phyloP scores from a whole-genome alignment of 2,329 filamentous ascomycete genomes.

The Aschersonia sp. region DNA sequence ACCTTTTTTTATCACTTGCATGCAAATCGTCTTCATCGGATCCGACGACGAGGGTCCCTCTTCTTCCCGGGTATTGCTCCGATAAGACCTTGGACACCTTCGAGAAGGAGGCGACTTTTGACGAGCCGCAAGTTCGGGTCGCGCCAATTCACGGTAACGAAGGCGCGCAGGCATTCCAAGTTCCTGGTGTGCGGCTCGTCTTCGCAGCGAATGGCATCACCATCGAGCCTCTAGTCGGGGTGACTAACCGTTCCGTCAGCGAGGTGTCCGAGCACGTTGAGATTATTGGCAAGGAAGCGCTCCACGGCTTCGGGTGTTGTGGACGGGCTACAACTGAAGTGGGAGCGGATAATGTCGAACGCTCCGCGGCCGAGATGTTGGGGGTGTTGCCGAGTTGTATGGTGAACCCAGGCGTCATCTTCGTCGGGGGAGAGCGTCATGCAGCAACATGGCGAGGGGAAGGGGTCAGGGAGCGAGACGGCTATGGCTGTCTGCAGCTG shows the following conservation, averaged over 20 bases:
- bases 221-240: slow-evolving; percentile 1
- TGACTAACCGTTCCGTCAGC: not conserved
- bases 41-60: no score
- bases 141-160: not conserved
- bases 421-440: not conserved
- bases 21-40: no score
- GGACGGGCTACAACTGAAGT: not conserved
- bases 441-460: not conserved
- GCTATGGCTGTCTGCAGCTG: no score
- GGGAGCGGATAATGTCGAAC: not conserved
- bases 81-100: not conserved
- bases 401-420: not conserved
- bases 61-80: no score
- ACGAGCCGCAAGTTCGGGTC: not conserved
- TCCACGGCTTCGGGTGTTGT: slow-evolving; percentile 2
- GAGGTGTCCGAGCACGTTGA: slow-evolving; percentile 9
- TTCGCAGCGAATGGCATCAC: not conserved
- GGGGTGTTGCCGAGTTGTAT: not conserved
- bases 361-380: not conserved
- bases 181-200: not conserved
- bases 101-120: not conserved
- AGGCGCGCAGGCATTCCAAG: not conserved
- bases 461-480: no score
- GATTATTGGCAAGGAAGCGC: slow-evolving; percentile 8
- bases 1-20: no score